These are phyloP conservation scores for Beauveria rudraprayagi DNA, from an alignment of 2,329 filamentous ascomycete genomes.

Conservation along the genomic window DNA sequence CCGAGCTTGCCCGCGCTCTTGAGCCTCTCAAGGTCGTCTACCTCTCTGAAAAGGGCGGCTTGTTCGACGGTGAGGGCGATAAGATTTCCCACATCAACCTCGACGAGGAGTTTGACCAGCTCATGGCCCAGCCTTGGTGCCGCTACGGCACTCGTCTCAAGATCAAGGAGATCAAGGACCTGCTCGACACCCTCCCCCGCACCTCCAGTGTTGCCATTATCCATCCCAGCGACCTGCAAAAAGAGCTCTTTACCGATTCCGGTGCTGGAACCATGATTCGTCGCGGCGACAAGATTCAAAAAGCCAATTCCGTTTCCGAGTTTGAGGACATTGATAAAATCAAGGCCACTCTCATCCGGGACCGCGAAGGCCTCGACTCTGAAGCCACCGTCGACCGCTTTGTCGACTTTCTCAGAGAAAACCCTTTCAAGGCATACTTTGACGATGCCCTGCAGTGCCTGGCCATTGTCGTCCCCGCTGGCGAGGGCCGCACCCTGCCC, in stretches of 20 bases:
- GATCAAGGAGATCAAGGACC: constrained; percentile 95
- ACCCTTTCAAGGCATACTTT: constrained; percentile 86
- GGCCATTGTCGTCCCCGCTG: constrained; percentile 74
- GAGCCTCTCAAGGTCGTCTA: constrained; percentile 97
- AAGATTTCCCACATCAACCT: constrained; percentile 97
- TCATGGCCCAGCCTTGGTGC: constrained; percentile 94
- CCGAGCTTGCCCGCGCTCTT: constrained; percentile 79
- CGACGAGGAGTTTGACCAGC: constrained; percentile 87
- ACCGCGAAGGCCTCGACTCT: constrained; percentile 74
- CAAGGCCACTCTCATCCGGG: constrained; percentile 73
- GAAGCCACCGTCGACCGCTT: constrained; percentile 81
- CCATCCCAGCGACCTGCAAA: constrained; percentile 89
- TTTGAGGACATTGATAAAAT: constrained; percentile 70
- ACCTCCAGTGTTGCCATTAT: constrained; percentile 96
- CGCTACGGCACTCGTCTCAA: constrained; percentile 90
- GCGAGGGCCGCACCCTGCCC: constrained; percentile 58
- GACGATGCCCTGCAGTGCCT: constrained; percentile 91
- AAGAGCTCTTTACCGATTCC: constrained; percentile 93
- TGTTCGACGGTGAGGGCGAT: constrained; percentile 87
- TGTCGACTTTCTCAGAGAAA: constrained; percentile 66
- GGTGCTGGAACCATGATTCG: constrained; percentile 90
- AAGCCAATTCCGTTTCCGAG: constrained; percentile 60
- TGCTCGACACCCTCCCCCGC: constrained; percentile 79
- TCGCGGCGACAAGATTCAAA: constrained; percentile 81
- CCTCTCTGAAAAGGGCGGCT: constrained; percentile 92